Base-by-base conservation (phyloP, 352 stramenopile species). In the Globisporangium uncinulatum region DNA sequence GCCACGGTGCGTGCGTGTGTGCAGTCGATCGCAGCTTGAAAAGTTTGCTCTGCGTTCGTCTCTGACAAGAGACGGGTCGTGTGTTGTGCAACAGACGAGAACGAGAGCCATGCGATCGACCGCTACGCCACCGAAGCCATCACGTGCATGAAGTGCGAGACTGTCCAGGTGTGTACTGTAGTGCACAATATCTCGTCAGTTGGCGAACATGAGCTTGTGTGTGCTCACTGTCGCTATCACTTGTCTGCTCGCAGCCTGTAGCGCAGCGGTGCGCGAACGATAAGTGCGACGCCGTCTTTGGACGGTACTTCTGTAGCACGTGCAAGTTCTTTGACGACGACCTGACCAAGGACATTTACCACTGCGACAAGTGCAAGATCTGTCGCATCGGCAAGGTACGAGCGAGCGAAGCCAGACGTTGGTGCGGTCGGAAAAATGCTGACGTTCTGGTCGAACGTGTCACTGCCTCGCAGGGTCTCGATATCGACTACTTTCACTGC, bases 321-420 rank as follows among this genome's bases (percentile, higher is more conserved):
- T 99, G 97, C 70, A 95, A 97, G 63, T 96, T 99, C 54, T 98
- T 94, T 52, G 95, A 99, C 65, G 95, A 98, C 66, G 79, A 92
- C 21, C 57, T 73, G 8, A 80, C 70, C 46, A 97, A 97, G 61
- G 78, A 94, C 44, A 99, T 99, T 39, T 99, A 98, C 61, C 96
- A 99, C 71, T 99, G 96, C 66, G 95, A 97, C 29, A 99, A 98
- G 61, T 98, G 96, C 81, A 98, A 98, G 66, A 96, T 98, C 19
- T 99, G 97, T 67, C 88, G 96, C 51, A 91, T 96, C 36, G 95
- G 94, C 57, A 91, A 96, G 65, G 75, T 85, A 39, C 4, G 56
- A 44, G 48, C 31, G 20, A 15, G 37, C 37, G 42, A 29, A 29
- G 24, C 24, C 24, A 29, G 24, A 29, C 24, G 24, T 29, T 29